A percentile compares a stretch with the other conserved stretches of the same genome.
phyloP scores from a whole-genome alignment of 106 monocot genomes.

The Narthecium ossifragum region DNA sequence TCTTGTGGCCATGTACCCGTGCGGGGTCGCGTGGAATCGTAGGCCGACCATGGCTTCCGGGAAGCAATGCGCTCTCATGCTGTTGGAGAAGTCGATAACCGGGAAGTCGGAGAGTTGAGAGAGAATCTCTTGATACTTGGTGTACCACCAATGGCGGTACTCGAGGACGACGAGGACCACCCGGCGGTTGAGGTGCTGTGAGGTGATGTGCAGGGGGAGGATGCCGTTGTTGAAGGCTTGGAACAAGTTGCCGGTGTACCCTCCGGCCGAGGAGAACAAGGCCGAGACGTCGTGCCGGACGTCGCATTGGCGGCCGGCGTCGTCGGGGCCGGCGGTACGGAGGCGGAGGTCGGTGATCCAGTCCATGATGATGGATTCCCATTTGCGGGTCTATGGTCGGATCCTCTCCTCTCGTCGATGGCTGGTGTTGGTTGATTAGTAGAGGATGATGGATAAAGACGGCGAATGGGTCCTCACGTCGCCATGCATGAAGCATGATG shows the following conservation, averaged over 20 bases:
- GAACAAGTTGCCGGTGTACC: conserved; percentile 75
- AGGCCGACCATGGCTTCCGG: conserved; percentile 50
- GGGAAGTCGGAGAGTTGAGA: conserved; percentile 35
- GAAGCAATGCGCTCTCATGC: conserved; percentile 51
- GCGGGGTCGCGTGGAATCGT: conserved; percentile 44
- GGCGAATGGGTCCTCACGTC: conserved; percentile 29
- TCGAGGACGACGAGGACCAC: conserved; percentile 56
- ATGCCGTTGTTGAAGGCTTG: conserved; percentile 71
- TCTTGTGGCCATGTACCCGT: conserved; percentile 13
- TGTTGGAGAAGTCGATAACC: conserved; percentile 30
- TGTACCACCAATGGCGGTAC: conserved; percentile 58
- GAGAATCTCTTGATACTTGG: conserved; percentile 44
- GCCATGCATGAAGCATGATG: conserved; percentile 53
- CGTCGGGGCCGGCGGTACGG: background rate
- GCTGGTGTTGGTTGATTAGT: background rate
- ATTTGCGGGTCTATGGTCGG: conserved; percentile 54
- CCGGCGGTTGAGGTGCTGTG: conserved; percentile 19
- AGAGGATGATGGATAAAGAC: conserved; percentile 26
- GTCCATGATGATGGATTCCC: conserved; percentile 32
- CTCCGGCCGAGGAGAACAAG: conserved; percentile 66
- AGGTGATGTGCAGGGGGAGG: conserved; percentile 57
- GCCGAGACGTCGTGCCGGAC: conserved; percentile 42
- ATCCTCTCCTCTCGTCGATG: conserved; percentile 18
- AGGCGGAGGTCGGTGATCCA: conserved; percentile 44
- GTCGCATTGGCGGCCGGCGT: conserved; percentile 26